Evolutionary conservation across 129 eudicot species (phyloP).

Genomic region (Mikania micrantha): DNA sequence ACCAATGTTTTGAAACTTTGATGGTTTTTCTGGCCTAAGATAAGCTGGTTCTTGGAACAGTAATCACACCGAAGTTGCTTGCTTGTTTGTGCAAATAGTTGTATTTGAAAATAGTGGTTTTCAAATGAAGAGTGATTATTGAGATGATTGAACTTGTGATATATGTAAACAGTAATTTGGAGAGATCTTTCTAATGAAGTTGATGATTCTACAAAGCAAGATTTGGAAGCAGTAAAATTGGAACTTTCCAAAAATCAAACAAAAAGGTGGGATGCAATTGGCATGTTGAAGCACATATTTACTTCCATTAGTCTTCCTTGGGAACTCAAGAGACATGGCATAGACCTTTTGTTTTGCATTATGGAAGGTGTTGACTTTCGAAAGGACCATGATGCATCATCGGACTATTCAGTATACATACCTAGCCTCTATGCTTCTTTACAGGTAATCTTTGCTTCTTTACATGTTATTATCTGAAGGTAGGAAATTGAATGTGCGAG

Average conservation of each 20-base stretch:
- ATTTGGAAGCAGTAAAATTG: constrained; percentile 40
- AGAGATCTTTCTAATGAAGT: constrained; percentile 50
- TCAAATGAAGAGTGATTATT: neutral
- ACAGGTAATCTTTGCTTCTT: constrained; percentile 49
- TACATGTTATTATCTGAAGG: neutral
- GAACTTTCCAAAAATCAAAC: constrained; percentile 50
- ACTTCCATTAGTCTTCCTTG: constrained; percentile 52
- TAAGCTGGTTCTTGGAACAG: neutral
- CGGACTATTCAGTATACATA: constrained; percentile 40
- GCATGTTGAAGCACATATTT: constrained; percentile 63
- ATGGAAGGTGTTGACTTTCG: constrained; percentile 42
- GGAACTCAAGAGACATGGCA: constrained; percentile 58
- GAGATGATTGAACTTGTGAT: constrained; percentile 2
- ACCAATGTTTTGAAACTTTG: neutral
- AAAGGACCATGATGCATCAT: constrained; percentile 29
- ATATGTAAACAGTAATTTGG: constrained; percentile 64
- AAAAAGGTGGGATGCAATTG: constrained; percentile 83
- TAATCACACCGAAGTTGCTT: neutral
- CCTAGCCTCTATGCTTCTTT: constrained; percentile 62
- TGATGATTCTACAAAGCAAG: constrained; percentile 42
- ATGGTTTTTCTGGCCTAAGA: neutral
- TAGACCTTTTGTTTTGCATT: constrained; percentile 46
- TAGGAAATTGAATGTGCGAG: neutral
- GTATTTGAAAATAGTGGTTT: neutral
- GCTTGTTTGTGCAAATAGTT: neutral